Conservation (phyloP, 2,329 filamentous ascomycete species). For the Penicillium verrucosum region DNA sequence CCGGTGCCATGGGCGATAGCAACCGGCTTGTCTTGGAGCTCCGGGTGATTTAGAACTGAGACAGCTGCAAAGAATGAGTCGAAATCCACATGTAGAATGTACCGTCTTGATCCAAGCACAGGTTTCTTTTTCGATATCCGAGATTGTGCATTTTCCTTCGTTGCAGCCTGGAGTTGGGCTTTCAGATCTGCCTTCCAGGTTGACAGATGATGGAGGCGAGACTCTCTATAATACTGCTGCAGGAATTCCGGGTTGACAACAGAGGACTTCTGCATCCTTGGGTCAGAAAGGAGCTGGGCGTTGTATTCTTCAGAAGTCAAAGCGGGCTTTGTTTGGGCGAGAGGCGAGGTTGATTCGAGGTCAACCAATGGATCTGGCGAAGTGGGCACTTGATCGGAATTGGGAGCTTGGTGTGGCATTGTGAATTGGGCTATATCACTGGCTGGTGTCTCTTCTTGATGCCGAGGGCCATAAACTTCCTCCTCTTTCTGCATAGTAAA, state of each 20-base stretch:
- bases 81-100: slow-evolving; percentile 94
- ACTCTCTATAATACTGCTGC: slow-evolving; percentile 92
- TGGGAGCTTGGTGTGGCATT: background rate
- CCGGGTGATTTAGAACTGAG: slow-evolving; percentile 73
- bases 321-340: slow-evolving; percentile 30
- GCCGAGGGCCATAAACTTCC: background rate
- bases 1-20: slow-evolving; percentile 87
- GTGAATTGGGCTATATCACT: background rate
- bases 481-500: slow-evolving; percentile 13
- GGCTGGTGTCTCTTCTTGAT: background rate
- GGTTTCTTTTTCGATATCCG: slow-evolving; percentile 51
- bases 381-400: background rate
- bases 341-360: background rate
- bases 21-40: slow-evolving; percentile 72
- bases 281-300: slow-evolving; percentile 75
- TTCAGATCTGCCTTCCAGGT: slow-evolving; percentile 97
- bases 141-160: slow-evolving; percentile 61
- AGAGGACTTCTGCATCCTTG: slow-evolving; percentile 80
- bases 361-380: background rate
- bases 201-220: slow-evolving; percentile 88
- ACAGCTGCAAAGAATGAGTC: slow-evolving; percentile 98
- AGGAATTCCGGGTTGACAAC: slow-evolving; percentile 91
- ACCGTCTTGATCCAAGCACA: slow-evolving; percentile 65
- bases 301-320: slow-evolving; percentile 94
- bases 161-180: slow-evolving; percentile 76